Evolutionary conservation across 2,329 filamentous ascomycete species (phyloP).

Genomic region (Metarhizium anisopliae): DNA sequence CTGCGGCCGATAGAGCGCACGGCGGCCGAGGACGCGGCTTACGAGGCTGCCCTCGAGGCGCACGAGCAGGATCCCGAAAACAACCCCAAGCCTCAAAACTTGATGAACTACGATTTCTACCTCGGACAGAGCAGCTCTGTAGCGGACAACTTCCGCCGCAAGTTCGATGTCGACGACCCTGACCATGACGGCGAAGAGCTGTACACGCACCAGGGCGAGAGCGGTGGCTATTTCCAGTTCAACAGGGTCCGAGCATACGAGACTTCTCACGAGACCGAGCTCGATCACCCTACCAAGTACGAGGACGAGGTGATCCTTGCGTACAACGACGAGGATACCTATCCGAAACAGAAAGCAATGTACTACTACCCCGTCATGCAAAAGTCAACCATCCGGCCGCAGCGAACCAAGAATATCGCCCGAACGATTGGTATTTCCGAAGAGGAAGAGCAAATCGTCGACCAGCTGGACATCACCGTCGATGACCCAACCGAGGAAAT

Average conservation of each 20-base stretch:
- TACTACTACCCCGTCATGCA: conserved; percentile 65
- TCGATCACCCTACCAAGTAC: conserved; percentile 51
- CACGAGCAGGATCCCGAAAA: conserved; percentile 48
- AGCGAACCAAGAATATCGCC: conserved; percentile 55
- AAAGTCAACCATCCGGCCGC: conserved; percentile 51
- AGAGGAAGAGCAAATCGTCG: conserved; percentile 41
- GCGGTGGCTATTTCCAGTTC: conserved; percentile 48
- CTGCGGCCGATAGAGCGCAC: conserved; percentile 51
- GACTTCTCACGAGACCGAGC: conserved; percentile 48
- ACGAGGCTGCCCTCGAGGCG: conserved; percentile 40
- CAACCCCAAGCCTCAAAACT: conserved; percentile 46
- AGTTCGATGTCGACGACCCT: conserved; percentile 49
- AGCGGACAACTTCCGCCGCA: conserved; percentile 47
- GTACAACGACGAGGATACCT: conserved; percentile 42
- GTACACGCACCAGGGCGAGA: conserved; percentile 42
- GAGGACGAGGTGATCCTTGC: conserved; percentile 54
- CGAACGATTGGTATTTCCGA: conserved; percentile 36
- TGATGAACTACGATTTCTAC: conserved; percentile 60
- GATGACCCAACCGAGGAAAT: conserved; percentile 47
- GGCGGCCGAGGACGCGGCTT: conserved; percentile 43
- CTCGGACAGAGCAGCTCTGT: conserved; percentile 40
- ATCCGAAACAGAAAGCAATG: conserved; percentile 45
- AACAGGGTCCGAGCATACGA: conserved; percentile 56
- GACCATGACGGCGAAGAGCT: conserved; percentile 44
- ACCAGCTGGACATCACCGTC: conserved; percentile 47